A percentile compares a stretch with the other conserved stretches of the same genome.
These are phyloP conservation scores for Sugiyamaella castrensis DNA, from an alignment of 1,139 yeast species.

Conservation along the genomic window DNA sequence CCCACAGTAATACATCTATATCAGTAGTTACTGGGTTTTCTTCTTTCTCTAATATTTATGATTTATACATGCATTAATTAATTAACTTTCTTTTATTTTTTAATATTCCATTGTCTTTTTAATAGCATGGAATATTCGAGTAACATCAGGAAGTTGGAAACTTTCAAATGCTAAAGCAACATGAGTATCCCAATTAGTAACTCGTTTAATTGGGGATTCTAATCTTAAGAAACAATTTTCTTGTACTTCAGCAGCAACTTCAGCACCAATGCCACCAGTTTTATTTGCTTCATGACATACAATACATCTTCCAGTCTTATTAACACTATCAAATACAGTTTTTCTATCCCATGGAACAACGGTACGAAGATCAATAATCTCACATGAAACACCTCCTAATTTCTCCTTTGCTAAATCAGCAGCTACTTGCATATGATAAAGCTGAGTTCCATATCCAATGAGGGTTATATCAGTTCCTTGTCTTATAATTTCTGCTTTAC, in stretches of 20 bases:
- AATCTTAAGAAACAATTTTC: conserved; percentile 34
- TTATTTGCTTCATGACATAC: conserved; percentile 38
- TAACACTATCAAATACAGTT: conserved; percentile 35
- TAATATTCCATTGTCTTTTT: conserved; percentile 22
- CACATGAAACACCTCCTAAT: conserved; percentile 34
- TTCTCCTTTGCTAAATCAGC: conserved; percentile 34
- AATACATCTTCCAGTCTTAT: conserved; percentile 37
- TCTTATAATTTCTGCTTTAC: conserved; percentile 36
- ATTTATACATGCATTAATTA: too few relatives aligned
- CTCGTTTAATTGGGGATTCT: conserved; percentile 38
- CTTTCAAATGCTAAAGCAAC: conserved; percentile 35
- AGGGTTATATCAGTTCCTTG: conserved; percentile 36
- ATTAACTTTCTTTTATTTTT: too few relatives aligned
- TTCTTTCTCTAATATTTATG: too few relatives aligned
- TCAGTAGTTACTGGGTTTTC: too few relatives aligned
- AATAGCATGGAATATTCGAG: conserved; percentile 36
- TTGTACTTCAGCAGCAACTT: conserved; percentile 39
- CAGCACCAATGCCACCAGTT: conserved; percentile 37
- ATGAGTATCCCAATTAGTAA: conserved; percentile 40
- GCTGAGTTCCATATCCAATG: conserved; percentile 38
- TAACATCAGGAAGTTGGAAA: conserved; percentile 38
- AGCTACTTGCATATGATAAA: conserved; percentile 35
- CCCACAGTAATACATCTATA: too few relatives aligned
- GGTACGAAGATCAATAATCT: conserved; percentile 38
- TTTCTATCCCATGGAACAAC: conserved; percentile 39